Evolutionary conservation across 306 rosid species (phyloP), one percentile per base, ranked within the genome.

Genomic region (Gillenia trifoliata): DNA sequence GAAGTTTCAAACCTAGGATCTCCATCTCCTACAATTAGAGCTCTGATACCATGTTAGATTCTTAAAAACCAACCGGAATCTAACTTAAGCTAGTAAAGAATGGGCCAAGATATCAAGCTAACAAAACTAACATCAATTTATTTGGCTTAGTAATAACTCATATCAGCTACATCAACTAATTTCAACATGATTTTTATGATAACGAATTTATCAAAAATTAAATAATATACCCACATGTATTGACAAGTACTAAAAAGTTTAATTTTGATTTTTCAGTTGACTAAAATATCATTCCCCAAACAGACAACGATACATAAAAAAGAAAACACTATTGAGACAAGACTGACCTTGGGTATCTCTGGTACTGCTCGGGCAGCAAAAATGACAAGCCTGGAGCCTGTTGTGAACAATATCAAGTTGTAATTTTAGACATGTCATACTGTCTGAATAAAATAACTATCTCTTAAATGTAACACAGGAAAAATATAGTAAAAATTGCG

Each of bases 301-400:
- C 11, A 55, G 31, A 73, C 64, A 60, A 26, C 65, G 3, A 5
- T 60, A 2, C 3, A 4, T n/a, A 54, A 54, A 57, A 23, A 31
- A 40, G 3, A 50, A 52, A 17, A 10, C 31, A 2, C 62, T 22
- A 23, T 59, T 56, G 75, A 36, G 65, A 71, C 28, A 56, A 36
- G 63, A 83, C 89, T 83, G 61, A 90, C 97, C 98, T 85, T 70
- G 98, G 96, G 80, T 91, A 91, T 76, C 83, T 87, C 78, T 60
- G 2, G 83, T 83, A 91, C 73, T 89, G 96, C 79, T 68, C 79
- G 0, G 98, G 98, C 86, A 91, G 86, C 70, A 93, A 80, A 83
- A 93, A 93, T 30, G 97, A 90, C 74, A 93, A 77, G n/a, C 98
- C 98, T 2, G 94, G 97, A 59, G 98, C 96, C 98, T 91, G 91